A percentile compares a stretch with the other conserved stretches of the same genome.
phyloP scores from a whole-genome alignment of 2,329 filamentous ascomycete genomes.

The Exserohilum turcica region DNA sequence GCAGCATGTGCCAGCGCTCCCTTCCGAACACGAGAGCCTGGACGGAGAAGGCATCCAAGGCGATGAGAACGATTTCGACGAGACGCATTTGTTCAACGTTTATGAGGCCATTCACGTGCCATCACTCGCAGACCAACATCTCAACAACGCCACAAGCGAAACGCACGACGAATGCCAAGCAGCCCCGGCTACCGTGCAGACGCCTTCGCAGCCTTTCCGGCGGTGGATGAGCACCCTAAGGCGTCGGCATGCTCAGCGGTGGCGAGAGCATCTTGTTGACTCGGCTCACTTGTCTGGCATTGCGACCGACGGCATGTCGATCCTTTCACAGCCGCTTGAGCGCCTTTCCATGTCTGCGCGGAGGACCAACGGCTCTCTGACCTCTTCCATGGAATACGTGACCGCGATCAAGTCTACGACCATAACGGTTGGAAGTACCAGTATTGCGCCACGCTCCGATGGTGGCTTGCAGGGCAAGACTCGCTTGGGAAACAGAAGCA shows the following conservation, averaged over 20 bases:
- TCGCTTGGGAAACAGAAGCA: conserved; percentile 65
- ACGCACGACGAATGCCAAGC: conserved; percentile 7
- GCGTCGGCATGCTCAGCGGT: conserved; percentile 55
- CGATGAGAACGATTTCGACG: conserved; percentile 21
- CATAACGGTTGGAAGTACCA: conserved; percentile 75
- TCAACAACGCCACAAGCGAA: conserved; percentile 26
- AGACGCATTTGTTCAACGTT: conserved; percentile 33
- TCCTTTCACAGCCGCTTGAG: conserved; percentile 13
- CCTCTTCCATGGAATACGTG: conserved; percentile 78
- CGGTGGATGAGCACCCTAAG: conserved; percentile 76
- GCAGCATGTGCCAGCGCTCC: conserved; percentile 8
- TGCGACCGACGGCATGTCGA: conserved; percentile 17
- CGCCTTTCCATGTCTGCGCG: conserved; percentile 35
- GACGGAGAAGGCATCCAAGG: conserved; percentile 18
- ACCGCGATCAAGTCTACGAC: conserved; percentile 82
- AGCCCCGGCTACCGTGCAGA: not conserved
- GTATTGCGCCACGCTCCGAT: conserved; percentile 64
- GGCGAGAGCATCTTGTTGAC: conserved; percentile 45
- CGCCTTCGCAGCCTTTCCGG: conserved; percentile 60
- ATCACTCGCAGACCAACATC: conserved; percentile 28
- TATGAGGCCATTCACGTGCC: conserved; percentile 42
- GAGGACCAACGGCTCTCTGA: conserved; percentile 61
- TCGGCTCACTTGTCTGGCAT: conserved; percentile 46
- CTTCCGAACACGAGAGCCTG: conserved; percentile 14
- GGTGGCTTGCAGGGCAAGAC: conserved; percentile 64